phyloP scores from a whole-genome alignment of 2,329 filamentous ascomycete species.

The Alternaria triticina region DNA sequence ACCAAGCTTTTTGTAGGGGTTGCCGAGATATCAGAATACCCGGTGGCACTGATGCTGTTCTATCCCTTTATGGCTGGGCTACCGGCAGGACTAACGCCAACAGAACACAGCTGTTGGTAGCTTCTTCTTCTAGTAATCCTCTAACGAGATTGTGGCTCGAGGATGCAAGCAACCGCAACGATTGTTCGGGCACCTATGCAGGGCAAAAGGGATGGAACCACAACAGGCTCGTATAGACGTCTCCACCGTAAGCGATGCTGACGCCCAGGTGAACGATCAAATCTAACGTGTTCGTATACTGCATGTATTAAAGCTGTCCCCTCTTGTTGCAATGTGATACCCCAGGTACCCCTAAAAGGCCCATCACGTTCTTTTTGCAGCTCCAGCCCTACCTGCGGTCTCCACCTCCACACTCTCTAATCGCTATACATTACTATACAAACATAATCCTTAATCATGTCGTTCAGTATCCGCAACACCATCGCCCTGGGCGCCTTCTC shows the following conservation, averaged over 20 bases:
- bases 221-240: not conserved
- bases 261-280: not conserved
- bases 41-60: not conserved
- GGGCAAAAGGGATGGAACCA: not conserved
- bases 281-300: not conserved
- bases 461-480: constrained; percentile 26
- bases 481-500: constrained; percentile 26
- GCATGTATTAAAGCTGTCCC: not conserved
- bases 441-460: constrained; percentile 30
- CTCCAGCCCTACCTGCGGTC: not conserved
- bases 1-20: not conserved
- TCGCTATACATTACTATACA: not conserved
- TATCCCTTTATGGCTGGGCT: not conserved
- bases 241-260: not conserved
- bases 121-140: not conserved
- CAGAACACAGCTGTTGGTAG: not conserved
- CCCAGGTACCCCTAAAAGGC: constrained; percentile 2
- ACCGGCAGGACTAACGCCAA: not conserved
- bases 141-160: not conserved
- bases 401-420: not conserved
- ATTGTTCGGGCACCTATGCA: not conserved
- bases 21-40: not conserved
- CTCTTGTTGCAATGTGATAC: not conserved
- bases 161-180: not conserved
- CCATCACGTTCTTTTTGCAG: constrained; percentile 2